phyloP scores from a whole-genome alignment of 331 rosid genomes.

The Acacia pycnantha region DNA sequence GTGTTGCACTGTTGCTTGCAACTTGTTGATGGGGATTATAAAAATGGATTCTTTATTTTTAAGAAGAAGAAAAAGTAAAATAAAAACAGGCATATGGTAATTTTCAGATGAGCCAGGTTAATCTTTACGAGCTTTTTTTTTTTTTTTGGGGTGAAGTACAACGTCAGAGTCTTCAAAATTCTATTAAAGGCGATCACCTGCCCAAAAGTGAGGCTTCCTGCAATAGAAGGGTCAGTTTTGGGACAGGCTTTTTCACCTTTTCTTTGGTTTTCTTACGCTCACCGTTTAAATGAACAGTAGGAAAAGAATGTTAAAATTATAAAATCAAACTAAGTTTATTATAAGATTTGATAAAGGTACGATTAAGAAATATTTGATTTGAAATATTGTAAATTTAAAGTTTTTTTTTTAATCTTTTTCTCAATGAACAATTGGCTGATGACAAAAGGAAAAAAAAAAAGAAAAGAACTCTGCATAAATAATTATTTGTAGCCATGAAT shows the following conservation, averaged over 20 bases:
- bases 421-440: neutral
- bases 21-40: neutral
- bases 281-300: too few relatives aligned
- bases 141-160: neutral
- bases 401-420: too few relatives aligned
- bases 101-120: neutral
- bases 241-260: neutral
- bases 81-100: neutral
- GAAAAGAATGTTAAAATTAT: too few relatives aligned
- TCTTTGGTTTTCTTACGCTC: neutral
- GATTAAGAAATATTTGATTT: too few relatives aligned
- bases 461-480: neutral
- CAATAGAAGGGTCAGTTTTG: neutral
- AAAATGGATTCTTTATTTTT: neutral
- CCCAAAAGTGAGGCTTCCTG: neutral
- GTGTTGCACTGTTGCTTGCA: neutral
- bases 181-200: neutral
- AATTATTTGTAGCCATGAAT: neutral
- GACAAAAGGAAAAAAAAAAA: neutral
- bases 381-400: too few relatives aligned
- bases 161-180: slow-evolving; percentile 3
- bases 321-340: too few relatives aligned
- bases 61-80: neutral
- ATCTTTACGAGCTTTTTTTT: too few relatives aligned
- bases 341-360: too few relatives aligned